Evolutionary conservation across 495 filamentous ascomycete species (phyloP).

Genomic region (Lophium mytilinum): DNA sequence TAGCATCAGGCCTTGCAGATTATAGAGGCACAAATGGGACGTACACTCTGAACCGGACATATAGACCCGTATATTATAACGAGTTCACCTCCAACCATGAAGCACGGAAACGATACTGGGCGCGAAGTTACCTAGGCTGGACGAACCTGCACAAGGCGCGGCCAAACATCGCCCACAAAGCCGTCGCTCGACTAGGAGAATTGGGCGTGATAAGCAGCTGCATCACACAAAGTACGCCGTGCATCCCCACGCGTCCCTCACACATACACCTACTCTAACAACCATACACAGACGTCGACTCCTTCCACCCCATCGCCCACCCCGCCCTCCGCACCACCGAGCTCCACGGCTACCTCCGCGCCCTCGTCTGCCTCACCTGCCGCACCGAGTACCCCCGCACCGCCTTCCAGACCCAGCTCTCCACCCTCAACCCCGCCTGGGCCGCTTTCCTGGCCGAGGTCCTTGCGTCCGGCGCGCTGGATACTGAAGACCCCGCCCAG

Average conservation of each 20-base stretch:
- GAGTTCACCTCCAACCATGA: slow-evolving; percentile 81
- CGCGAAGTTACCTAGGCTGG: slow-evolving; percentile 90
- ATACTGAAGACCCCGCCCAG: slow-evolving; percentile 67
- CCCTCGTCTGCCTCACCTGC: slow-evolving; percentile 70
- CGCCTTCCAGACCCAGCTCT: slow-evolving; percentile 67
- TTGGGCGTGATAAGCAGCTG: slow-evolving; percentile 67
- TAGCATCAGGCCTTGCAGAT: slow-evolving; percentile 86
- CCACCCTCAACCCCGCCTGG: slow-evolving; percentile 80
- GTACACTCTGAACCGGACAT: slow-evolving; percentile 80
- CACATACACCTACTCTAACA: slow-evolving; percentile 3
- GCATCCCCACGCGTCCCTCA: neutral
- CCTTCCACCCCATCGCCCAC: slow-evolving; percentile 75
- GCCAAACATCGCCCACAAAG: slow-evolving; percentile 74
- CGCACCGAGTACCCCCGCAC: slow-evolving; percentile 43
- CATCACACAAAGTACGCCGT: slow-evolving; percentile 66
- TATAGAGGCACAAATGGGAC: slow-evolving; percentile 87
- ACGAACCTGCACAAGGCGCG: slow-evolving; percentile 63
- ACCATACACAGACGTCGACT: slow-evolving; percentile 63
- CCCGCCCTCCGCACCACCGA: slow-evolving; percentile 69
- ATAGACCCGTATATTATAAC: slow-evolving; percentile 86
- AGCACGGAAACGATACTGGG: slow-evolving; percentile 91
- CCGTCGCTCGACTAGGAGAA: slow-evolving; percentile 59
- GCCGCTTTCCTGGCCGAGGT: slow-evolving; percentile 63
- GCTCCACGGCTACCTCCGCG: slow-evolving; percentile 81
- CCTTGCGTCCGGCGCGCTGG: slow-evolving; percentile 61